Conservation (phyloP, 768 basidiomycete species). For the Auricularia heimuer region DNA sequence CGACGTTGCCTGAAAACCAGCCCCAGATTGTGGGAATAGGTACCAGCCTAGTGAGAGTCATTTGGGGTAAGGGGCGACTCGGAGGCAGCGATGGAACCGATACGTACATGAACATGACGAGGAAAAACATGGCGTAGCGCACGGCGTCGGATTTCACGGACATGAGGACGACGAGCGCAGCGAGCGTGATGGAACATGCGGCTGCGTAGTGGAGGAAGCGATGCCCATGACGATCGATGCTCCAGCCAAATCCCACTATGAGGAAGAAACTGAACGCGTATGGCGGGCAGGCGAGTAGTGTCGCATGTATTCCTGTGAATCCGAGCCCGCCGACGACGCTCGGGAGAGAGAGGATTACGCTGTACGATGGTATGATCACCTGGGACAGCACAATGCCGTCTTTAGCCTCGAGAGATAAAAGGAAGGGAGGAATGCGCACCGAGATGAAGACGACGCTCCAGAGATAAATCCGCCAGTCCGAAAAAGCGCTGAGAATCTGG, state of each 20-base stretch:
- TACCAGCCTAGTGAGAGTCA: background rate
- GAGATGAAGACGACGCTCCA: constrained; percentile 35
- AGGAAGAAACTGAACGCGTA: constrained; percentile 8
- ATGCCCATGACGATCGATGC: constrained; percentile 15
- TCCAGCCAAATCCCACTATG: constrained; percentile 9
- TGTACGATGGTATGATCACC: constrained; percentile 10
- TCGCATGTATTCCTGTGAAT: constrained; percentile 8
- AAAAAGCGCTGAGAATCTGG: constrained; percentile 21
- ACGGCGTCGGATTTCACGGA: constrained; percentile 17
- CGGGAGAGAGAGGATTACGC: constrained; percentile 25
- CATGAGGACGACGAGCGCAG: constrained; percentile 23
- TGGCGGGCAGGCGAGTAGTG: constrained; percentile 12
- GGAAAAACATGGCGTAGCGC: constrained; percentile 26
- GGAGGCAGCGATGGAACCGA: constrained; percentile 2
- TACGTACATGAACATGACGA: constrained; percentile 24
- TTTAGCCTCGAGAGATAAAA: background rate
- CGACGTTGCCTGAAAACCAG: background rate
- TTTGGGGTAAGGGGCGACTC: background rate
- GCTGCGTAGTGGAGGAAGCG: constrained; percentile 18
- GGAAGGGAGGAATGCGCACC: constrained; percentile 34
- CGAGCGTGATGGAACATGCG: constrained; percentile 12
- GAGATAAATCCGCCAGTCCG: constrained; percentile 28
- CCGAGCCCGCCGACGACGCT: constrained; percentile 46
- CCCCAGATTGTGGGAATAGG: constrained; percentile 10
- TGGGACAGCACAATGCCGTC: background rate